Percentiles rank a stretch among this genome's conserved stretches.
These are phyloP conservation scores for Choanephora cucurbitarum DNA, from an alignment of 371 early-diverging fungal species.

Conservation along the genomic window DNA sequence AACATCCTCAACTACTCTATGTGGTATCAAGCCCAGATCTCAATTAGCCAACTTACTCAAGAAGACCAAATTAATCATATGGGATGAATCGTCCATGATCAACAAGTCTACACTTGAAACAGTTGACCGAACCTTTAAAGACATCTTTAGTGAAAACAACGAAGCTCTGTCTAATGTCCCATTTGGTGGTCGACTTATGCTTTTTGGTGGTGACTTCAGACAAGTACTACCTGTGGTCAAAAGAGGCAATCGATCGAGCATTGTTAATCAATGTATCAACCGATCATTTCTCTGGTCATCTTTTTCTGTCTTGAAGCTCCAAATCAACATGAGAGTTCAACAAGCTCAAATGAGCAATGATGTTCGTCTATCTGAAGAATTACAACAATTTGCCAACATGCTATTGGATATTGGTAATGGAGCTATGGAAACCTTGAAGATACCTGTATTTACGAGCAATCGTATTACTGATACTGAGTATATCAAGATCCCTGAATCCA, in stretches of 20 bases:
- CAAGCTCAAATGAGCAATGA: slow-evolving; percentile 8
- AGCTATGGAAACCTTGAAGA: no score
- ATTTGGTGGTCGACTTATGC: slow-evolving; percentile 39
- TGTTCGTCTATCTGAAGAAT: background rate
- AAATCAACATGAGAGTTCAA: no score
- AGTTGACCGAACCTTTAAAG: slow-evolving; percentile 22
- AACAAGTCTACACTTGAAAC: slow-evolving; percentile 22
- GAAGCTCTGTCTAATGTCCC: slow-evolving; percentile 14
- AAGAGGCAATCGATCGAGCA: slow-evolving; percentile 7
- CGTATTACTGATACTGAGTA: no score
- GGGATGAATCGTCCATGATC: no score
- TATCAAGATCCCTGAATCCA: no score
- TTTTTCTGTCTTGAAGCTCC: no score
- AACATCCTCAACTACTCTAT: slow-evolving; percentile 8
- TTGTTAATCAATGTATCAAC: slow-evolving; percentile 14
- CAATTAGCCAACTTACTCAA: slow-evolving; percentile 8
- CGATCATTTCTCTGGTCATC: slow-evolving; percentile 15
- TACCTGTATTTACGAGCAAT: no score
- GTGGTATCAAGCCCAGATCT: background rate
- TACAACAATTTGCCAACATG: slow-evolving; percentile 12
- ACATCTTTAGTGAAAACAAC: slow-evolving; percentile 16
- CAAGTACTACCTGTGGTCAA: slow-evolving; percentile 21
- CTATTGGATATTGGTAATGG: slow-evolving; percentile 7
- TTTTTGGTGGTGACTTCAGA: no score
- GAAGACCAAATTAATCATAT: slow-evolving; percentile 16